These are phyloP conservation scores for Nicotiana sylvestris DNA, from an alignment of 257 asterid species.

Conservation along the genomic window DNA sequence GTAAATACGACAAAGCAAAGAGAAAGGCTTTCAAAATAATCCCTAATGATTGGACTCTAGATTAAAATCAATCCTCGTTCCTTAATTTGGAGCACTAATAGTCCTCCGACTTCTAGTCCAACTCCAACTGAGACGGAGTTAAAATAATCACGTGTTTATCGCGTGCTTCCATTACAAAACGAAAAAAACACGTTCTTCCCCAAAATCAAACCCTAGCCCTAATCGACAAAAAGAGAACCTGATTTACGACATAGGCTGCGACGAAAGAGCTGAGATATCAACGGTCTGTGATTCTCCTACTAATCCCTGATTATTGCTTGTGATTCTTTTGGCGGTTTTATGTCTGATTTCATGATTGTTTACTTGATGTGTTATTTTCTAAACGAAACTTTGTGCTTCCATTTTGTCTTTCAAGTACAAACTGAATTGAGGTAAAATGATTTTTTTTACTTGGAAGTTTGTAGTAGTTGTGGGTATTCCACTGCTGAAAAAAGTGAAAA, in stretches of 20 bases:
- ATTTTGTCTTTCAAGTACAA: too few relatives aligned
- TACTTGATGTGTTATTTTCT: not conserved
- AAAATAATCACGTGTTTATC: not conserved
- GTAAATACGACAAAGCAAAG: too few relatives aligned
- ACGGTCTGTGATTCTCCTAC: not conserved
- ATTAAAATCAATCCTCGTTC: too few relatives aligned
- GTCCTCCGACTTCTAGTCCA: not conserved
- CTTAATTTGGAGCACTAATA: too few relatives aligned
- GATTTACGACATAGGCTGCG: not conserved
- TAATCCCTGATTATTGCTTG: not conserved
- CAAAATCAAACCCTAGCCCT: not conserved
- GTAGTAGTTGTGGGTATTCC: not conserved
- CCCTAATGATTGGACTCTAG: too few relatives aligned
- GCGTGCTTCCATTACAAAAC: not conserved
- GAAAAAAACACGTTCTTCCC: not conserved
- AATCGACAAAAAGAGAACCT: not conserved
- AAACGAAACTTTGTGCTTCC: not conserved
- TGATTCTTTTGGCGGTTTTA: not conserved
- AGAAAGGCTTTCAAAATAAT: too few relatives aligned
- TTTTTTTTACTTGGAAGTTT: too few relatives aligned
- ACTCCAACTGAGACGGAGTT: not conserved
- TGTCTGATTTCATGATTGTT: not conserved
- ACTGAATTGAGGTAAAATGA: too few relatives aligned
- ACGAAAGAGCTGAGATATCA: not conserved
- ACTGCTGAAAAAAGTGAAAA: not conserved